Percentiles rank a stretch among this genome's conserved stretches.
Evolutionary conservation across 2,329 filamentous ascomycete species (phyloP).

Genomic region (Ophiocordyceps sinensis): DNA sequence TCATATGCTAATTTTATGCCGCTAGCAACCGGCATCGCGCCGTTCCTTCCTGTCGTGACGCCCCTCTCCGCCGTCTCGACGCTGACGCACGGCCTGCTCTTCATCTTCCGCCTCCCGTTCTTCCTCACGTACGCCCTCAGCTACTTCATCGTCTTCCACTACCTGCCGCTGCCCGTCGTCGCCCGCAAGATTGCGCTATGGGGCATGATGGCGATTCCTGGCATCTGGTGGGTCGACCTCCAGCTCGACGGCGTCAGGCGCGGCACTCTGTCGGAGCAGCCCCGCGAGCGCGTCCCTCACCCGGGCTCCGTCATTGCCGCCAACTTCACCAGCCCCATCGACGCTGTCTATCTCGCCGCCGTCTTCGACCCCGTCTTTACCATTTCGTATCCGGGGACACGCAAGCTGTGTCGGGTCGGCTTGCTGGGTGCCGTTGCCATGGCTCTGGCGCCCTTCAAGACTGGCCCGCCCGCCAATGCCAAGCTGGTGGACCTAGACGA

Average conservation of each 20-base stretch:
- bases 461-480: slow-evolving; percentile 27
- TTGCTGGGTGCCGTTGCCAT: slow-evolving; percentile 61
- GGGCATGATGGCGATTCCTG: slow-evolving; percentile 74
- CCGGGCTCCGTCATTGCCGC: slow-evolving; percentile 73
- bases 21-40: slow-evolving; percentile 83
- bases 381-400: slow-evolving; percentile 60
- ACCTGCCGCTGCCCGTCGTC: slow-evolving; percentile 50
- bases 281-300: slow-evolving; percentile 59
- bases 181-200: slow-evolving; percentile 75
- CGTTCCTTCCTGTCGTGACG: slow-evolving; percentile 73
- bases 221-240: slow-evolving; percentile 97
- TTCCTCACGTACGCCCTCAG: slow-evolving; percentile 51
- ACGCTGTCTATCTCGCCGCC: slow-evolving; percentile 84
- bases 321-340: slow-evolving; percentile 84
- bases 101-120: slow-evolving; percentile 66
- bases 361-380: slow-evolving; percentile 96
- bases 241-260: slow-evolving; percentile 94
- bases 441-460: slow-evolving; percentile 49
- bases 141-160: slow-evolving; percentile 74
- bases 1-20: not conserved
- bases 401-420: slow-evolving; percentile 61
- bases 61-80: slow-evolving; percentile 47
- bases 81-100: slow-evolving; percentile 56
- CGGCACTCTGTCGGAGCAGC: slow-evolving; percentile 68
- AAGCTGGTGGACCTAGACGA: slow-evolving; percentile 45